Base-by-base conservation (phyloP, 1,284 basidiomycete species). In the Sporisorium exsertum region DNA sequence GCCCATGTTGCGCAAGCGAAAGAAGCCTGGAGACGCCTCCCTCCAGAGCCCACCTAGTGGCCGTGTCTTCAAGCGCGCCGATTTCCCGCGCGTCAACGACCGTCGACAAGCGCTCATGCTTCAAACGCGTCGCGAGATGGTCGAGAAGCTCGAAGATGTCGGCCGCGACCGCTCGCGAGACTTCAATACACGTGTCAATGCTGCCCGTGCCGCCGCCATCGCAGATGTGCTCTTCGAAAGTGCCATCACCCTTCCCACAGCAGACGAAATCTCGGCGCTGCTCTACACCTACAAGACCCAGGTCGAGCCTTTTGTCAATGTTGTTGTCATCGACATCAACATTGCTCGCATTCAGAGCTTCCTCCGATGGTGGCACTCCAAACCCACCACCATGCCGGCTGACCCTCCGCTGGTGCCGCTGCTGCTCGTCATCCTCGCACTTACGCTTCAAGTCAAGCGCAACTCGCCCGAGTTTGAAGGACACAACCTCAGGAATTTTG, bases 301-400 rank as follows among this genome's bases (percentile, higher is more conserved):
- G 37, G 72, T 82, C n/a, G 78, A 80, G 52, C 68, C 68, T 15
- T 68, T 81, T 43, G 71, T 75, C 69, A 74, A 78, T 43, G 64
- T 77, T 27, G 74, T 78, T 15, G 61, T 78, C 24, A 76, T 81
- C 29, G 72, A 79, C 54, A 71, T 82, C 64, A 77, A 80, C 70
- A 69, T 73, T 40, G 64, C 80, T 9, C 70, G 81, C 37, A 74
- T 82, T 40, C 67, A 74, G 59, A 70, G 66, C 57, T 80, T 80
- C 64, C 66, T 80, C 2, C 59, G 69, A 45, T 82, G 81, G 81
- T 82, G 77, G 75, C 79, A 82, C 24, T 73, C 65, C 49, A 75
- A 78, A 33, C 78, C 75, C n/a, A 72, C 69, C 49, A 78, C 72
- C 27, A 72, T 82, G 64, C 81, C 79, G 27, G 67, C 78, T n/a